Evolutionary conservation across 2,329 filamentous ascomycete species (phyloP), one percentile per base, ranked within the genome.

Genomic region (Pyricularia pennisetigena): DNA sequence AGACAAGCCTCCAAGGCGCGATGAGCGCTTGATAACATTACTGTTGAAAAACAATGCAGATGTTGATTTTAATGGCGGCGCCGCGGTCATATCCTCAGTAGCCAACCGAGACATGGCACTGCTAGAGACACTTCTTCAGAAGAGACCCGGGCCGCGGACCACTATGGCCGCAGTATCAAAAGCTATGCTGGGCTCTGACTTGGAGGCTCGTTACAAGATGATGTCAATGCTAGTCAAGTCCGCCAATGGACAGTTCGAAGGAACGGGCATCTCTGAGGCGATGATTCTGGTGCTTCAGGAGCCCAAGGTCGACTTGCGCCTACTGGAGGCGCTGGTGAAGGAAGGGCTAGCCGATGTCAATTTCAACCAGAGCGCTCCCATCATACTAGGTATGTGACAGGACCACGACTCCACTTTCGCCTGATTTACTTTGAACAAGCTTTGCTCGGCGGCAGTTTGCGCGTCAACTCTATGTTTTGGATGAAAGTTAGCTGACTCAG

Each of bases 291-390:
- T 79, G 0, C 71, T 88, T 23, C 75, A 78, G 12, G 77, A 79
- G 63, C 80, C 77, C 29, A 81, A 82, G 0, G 77, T 82, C 0
- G 86, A 88, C 68, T 79, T 83, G 72, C 78, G 79, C 14, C 77
- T 88, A 2, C 73, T 86, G 1, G 76, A 76, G 4, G 74, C 83
- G 8, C 76, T 88, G 2, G 74, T 88, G 2, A 79, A 83, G 29
- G 78, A 82, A 29, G 85, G 85, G 0, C 79, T 79, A 26, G 84
- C 83, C 2, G 83, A 88, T 69, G 75, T 86, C 68, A 87, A 88
- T 69, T 75, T 78, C 10, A 75, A 82, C 2, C 76, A 78, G 0
- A 84, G 83, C 10, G 75, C 77, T 2, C 79, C 81, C 16, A 74
- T 85, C 14, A 76, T 77, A 8, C 69, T 74, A 16, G 78, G 78